These are phyloP conservation scores for Westerdykella ornata DNA, from an alignment of 2,329 filamentous ascomycete species.

Conservation along the genomic window DNA sequence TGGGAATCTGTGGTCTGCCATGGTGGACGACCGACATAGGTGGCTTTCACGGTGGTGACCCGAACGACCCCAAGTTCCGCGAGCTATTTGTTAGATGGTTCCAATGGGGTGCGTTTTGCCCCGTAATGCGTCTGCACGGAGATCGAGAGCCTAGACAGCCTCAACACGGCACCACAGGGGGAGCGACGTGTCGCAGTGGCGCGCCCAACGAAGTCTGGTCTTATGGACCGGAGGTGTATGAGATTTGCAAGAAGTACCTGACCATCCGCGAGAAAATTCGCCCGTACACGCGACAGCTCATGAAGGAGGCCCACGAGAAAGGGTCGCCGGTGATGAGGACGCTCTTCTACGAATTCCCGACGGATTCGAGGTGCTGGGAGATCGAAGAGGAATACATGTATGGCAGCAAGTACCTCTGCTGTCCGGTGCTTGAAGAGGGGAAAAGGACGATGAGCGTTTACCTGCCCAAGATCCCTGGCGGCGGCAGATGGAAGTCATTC, in stretches of 20 bases:
- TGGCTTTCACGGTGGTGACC: constrained; percentile 61
- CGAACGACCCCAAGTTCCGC: constrained; percentile 49
- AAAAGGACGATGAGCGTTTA: constrained; percentile 46
- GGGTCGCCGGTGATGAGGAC: constrained; percentile 57
- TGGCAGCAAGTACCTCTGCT: constrained; percentile 53
- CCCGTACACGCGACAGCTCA: constrained; percentile 52
- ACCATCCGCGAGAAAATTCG: constrained; percentile 52
- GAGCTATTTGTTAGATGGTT: constrained; percentile 64
- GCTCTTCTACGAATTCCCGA: constrained; percentile 58
- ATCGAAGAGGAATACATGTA: constrained; percentile 60
- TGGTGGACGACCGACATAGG: constrained; percentile 69
- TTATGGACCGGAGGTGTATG: constrained; percentile 55
- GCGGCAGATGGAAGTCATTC: constrained; percentile 41
- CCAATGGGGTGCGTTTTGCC: constrained; percentile 61
- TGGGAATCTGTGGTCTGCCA: constrained; percentile 57
- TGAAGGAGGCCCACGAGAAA: constrained; percentile 54
- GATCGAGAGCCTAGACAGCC: constrained; percentile 55
- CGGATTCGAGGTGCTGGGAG: constrained; percentile 50
- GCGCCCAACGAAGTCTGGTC: constrained; percentile 60
- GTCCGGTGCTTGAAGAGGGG: constrained; percentile 50
- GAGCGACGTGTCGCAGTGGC: constrained; percentile 40
- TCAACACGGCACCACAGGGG: constrained; percentile 35
- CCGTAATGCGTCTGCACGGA: constrained; percentile 61
- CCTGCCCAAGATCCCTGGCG: constrained; percentile 39
- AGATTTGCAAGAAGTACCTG: constrained; percentile 56